Percentiles rank a stretch among this genome's conserved stretches.
Conservation (phyloP, 2,329 filamentous ascomycete species). For the Talaromyces sp. region DNA sequence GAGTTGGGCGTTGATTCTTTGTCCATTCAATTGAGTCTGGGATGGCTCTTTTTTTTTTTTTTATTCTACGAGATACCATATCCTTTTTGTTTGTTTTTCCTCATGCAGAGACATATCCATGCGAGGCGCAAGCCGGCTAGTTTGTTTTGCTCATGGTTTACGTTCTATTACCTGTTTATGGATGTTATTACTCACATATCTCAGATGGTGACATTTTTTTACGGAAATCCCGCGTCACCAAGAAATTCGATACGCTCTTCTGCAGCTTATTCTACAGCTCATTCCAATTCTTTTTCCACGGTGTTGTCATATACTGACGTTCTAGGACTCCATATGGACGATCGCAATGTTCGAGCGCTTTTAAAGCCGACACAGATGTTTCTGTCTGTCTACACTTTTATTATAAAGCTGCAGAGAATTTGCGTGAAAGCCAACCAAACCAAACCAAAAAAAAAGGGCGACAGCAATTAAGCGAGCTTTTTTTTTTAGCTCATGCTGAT, state of each 20-base stretch:
- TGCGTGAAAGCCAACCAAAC: not conserved
- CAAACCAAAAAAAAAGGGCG: not conserved
- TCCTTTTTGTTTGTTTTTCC: not conserved
- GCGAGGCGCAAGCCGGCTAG: not conserved
- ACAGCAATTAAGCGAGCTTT: not conserved
- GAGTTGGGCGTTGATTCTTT: not conserved
- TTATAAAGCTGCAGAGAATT: not conserved
- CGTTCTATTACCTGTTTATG: not conserved
- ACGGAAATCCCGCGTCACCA: conserved; percentile 4
- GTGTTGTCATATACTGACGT: not conserved
- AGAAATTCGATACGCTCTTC: conserved; percentile 6
- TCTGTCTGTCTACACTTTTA: not conserved
- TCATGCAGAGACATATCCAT: not conserved
- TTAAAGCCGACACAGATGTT: not conserved
- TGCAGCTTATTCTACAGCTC: not conserved
- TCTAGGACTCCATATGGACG: not conserved
- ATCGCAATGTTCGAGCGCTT: not conserved
- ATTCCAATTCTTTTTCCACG: not conserved
- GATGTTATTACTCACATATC: conserved; percentile 2
- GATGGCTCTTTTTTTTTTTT: not conserved
- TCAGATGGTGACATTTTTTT: conserved; percentile 1
- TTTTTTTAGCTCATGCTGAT: conserved; percentile 9
- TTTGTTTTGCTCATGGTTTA: not conserved
- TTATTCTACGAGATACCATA: not conserved
- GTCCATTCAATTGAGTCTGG: not conserved